Conservation (phyloP, 2,329 filamentous ascomycete species). For the Chaetomiaceae sp. region DNA sequence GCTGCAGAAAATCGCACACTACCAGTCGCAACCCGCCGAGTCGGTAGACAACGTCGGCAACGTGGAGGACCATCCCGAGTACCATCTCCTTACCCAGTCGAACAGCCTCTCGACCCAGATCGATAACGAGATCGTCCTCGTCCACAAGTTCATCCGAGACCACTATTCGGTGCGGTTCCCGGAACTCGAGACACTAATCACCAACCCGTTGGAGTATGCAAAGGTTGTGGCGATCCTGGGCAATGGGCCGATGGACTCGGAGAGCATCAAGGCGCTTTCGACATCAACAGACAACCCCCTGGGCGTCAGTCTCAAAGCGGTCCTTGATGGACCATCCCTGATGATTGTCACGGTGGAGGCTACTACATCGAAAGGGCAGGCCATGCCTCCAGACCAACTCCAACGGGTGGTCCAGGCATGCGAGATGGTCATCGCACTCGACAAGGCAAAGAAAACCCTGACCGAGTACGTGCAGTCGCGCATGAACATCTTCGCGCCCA, state of each 20-base stretch:
- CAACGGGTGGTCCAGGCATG: constrained; percentile 71
- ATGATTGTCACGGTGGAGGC: constrained; percentile 97
- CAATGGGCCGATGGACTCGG: constrained; percentile 80
- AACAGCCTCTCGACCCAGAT: constrained; percentile 89
- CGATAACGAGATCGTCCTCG: constrained; percentile 83
- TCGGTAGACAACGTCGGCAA: constrained; percentile 65
- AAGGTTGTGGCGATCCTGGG: constrained; percentile 91
- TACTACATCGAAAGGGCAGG: constrained; percentile 77
- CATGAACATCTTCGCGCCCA: constrained; percentile 94
- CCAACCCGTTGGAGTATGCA: constrained; percentile 89
- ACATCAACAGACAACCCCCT: constrained; percentile 74
- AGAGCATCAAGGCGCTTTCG: constrained; percentile 75
- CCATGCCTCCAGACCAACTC: constrained; percentile 72
- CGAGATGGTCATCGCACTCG: constrained; percentile 81
- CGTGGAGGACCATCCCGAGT: constrained; percentile 88
- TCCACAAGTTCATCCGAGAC: constrained; percentile 95
- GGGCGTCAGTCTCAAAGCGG: constrained; percentile 67
- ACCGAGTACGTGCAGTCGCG: constrained; percentile 95
- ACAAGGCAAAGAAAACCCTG: constrained; percentile 79
- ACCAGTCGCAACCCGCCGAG: constrained; percentile 63
- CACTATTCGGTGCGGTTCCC: constrained; percentile 94
- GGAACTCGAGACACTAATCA: constrained; percentile 83
- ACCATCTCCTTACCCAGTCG: constrained; percentile 80
- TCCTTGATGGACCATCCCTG: constrained; percentile 82
- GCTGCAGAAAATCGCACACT: constrained; percentile 74